phyloP scores from a whole-genome alignment of 1,284 basidiomycete species.

The Austroboletus rostrupii region DNA sequence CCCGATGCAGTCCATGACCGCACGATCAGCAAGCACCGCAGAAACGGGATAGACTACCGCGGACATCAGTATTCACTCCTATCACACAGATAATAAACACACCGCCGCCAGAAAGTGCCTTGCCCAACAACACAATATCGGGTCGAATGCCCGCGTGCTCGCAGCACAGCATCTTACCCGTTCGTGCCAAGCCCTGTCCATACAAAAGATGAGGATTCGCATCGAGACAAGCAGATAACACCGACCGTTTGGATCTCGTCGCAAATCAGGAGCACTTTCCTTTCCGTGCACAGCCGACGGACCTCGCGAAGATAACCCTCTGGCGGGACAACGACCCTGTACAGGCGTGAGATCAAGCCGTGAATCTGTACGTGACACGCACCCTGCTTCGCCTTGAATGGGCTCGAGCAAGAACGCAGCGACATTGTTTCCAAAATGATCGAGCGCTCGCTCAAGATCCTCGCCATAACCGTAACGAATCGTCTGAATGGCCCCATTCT shows the following conservation, averaged over 20 bases:
- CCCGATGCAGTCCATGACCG: conserved; percentile 91
- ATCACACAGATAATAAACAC: conserved; percentile 17
- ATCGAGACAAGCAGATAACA: conserved; percentile 2
- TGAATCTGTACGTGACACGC: conserved; percentile 29
- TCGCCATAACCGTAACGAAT: conserved; percentile 83
- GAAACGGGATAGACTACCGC: conserved; percentile 89
- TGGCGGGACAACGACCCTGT: conserved; percentile 85
- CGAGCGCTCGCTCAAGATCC: conserved; percentile 81
- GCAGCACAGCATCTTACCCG: conserved; percentile 84
- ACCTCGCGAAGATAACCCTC: conserved; percentile 81
- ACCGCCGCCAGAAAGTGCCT: conserved; percentile 94
- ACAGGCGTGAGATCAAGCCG: too few species aligned
- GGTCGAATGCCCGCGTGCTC: conserved; percentile 89
- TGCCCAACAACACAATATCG: conserved; percentile 91
- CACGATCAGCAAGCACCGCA: conserved; percentile 85
- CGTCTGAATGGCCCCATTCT: conserved; percentile 42
- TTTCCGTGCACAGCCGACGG: conserved; percentile 84
- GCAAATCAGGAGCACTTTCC: conserved; percentile 93
- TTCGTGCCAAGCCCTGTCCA: conserved; percentile 71
- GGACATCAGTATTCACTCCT: too few species aligned
- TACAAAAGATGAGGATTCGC: conserved; percentile 1
- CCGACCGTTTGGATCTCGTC: conserved; percentile 95
- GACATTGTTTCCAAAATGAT: conserved; percentile 78
- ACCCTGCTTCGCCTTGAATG: conserved; percentile 98
- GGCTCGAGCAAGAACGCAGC: conserved; percentile 96